Evolutionary conservation across 1,284 basidiomycete genomes (phyloP).

Genomic region (Somion occarium): DNA sequence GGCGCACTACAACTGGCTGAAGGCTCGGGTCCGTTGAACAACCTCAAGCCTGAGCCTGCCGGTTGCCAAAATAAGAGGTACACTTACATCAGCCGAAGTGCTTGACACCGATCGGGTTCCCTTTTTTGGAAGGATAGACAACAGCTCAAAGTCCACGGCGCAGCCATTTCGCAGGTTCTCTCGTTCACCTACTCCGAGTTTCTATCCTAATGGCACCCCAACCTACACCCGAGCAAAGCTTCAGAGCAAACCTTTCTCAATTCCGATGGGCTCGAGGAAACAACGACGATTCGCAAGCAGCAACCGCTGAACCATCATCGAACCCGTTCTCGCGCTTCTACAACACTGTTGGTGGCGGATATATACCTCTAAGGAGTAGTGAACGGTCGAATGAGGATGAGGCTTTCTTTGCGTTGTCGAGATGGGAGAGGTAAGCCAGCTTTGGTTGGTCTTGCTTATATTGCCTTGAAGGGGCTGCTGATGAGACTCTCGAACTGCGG

Average conservation of each 20-base stretch:
- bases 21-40: too few relatives aligned
- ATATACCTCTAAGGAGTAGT: slow-evolving; percentile 83
- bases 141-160: too few relatives aligned
- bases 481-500: slow-evolving; percentile 1
- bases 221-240: slow-evolving; percentile 57
- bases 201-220: slow-evolving; percentile 26
- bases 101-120: too few relatives aligned
- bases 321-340: slow-evolving; percentile 75
- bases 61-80: too few relatives aligned
- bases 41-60: too few relatives aligned
- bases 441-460: neutral
- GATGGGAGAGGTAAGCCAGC: slow-evolving; percentile 76
- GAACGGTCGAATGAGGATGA: slow-evolving; percentile 93
- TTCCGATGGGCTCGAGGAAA: slow-evolving; percentile 83
- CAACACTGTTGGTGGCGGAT: slow-evolving; percentile 71
- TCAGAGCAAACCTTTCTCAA: slow-evolving; percentile 67
- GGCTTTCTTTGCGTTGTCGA: slow-evolving; percentile 89
- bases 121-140: too few relatives aligned
- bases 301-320: slow-evolving; percentile 28
- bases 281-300: slow-evolving; percentile 64
- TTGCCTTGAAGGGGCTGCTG: neutral
- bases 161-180: too few relatives aligned
- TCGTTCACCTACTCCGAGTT: too few relatives aligned
- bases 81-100: too few relatives aligned
- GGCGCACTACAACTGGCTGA: too few relatives aligned